Base-by-base conservation (phyloP, 192 early-diverging fungal species). In the Mortierella alpina region DNA sequence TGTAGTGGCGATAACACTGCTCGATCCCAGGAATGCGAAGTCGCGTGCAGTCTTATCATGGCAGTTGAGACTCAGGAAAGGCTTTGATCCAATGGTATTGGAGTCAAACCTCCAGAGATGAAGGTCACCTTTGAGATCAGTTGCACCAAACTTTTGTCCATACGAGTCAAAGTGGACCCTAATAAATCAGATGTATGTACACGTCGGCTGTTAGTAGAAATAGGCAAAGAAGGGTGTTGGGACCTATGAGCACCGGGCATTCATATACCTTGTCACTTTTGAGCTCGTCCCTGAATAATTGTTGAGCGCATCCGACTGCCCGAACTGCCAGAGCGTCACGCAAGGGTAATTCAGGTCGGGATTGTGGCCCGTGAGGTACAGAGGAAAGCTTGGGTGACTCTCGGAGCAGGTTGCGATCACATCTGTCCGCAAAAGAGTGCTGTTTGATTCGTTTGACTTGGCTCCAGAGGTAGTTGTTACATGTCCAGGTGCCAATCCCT, bases 301-400 rank as follows among this genome's bases (percentile, higher is more conserved):
- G 40, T 91, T 86, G 6, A 96, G 83, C 55, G 91, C 91, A 42
- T 82, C 76, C 15, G 86, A 83, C 67, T 96, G 93, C 4, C 93
- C 93, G 85, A 89, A 96, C 70, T 95, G 94, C 86, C 90, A 96
- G 5, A 96, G 86, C 4, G 89, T 86, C 23, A 93, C 92, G 53
- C 88, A 88, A 1, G 88, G 86, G 0, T 88, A 87, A 1, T 84
- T 85, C 59, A 86, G 84, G 14, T 85, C 81, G 63, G 84, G 64
- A 39, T 83, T 70, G 55, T 85, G 84, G 10, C 87, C 87, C 10
- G 86, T 86, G 42, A 88, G 63, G 64, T 86, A 88, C n/a, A 86
- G 71, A 3, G 85, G 85, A 42, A 84, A 87, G 20, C 72, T 82
- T 15, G 84, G 83, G 66, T 86, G 86, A 17, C 72, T 79, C 42